Evolutionary conservation across 1,284 basidiomycete species (phyloP), one percentile per base, ranked within the genome.

Genomic region (Tilletiaria anomala): DNA sequence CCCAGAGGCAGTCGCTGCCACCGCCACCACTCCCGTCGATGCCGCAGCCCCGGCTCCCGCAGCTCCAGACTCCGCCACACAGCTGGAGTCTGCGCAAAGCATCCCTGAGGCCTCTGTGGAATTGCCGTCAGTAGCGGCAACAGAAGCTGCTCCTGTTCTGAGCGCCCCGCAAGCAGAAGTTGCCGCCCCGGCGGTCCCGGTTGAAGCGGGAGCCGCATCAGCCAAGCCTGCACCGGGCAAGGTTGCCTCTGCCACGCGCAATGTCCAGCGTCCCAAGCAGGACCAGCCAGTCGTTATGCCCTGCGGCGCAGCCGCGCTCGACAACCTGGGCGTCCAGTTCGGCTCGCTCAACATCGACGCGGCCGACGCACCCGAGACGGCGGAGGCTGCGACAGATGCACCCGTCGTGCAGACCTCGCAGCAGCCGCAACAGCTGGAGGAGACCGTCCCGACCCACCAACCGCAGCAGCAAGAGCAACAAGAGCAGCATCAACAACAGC

Each of bases 301-400:
- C n/a, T 59, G 60, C 20, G 56, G 53, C 20, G 46, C 47, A 18
- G 51, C 58, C 3, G 47, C 53, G 39, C 50, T 64, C 31, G 63
- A 66, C 54, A 61, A 50, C 36, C 54, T 66, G 12, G 63, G 61
- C 37, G 51, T 64, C 20, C 53, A 61, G 40, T 66, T 66, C 34
- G 63, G 63, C 44, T 55, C 48, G 15, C 53, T 65, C 40, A 63
- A 56, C 52, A 61, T 65, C 51, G 51, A 61, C 14, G 17, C 38
- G 8, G 17, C 38, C 17, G 31, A 32, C 2, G 15, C 14, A 4
- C 38, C n/a, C 12, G 20, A 32, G 19, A 14, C 26, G 12, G 17
- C 31, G 16, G 21, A 22, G 17, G 23, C 29, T 14, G 26, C 29
- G 6, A 26, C 31, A 8, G 26, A 22, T 6, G 15, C 38, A 17